A percentile compares a stretch with the other conserved stretches of the same genome.
Evolutionary conservation across 192 early-diverging fungal genomes (phyloP).

Genomic region (Rhizophlyctis rosea): DNA sequence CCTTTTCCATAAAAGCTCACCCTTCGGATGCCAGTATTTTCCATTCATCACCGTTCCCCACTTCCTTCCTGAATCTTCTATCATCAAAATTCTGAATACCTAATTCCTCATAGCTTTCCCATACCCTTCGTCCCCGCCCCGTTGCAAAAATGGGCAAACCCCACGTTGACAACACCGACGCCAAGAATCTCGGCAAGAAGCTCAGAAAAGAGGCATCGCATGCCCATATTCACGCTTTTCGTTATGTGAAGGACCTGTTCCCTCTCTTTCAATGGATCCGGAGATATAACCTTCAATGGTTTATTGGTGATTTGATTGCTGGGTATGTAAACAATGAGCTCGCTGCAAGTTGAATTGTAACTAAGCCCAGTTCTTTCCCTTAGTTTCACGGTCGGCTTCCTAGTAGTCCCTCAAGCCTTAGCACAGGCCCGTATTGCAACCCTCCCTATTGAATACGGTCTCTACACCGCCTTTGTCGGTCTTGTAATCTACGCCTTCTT

Average conservation of each 20-base stretch:
- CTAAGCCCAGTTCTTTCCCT: too few relatives aligned
- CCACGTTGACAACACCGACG: not conserved
- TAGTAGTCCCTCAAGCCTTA: conserved; percentile 31
- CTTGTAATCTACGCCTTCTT: conserved; percentile 66
- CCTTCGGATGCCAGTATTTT: too few relatives aligned
- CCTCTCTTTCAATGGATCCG: conserved; percentile 4
- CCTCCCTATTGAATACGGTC: conserved; percentile 68
- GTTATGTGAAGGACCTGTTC: conserved; percentile 10
- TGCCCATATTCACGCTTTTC: not conserved
- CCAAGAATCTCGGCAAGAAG: not conserved
- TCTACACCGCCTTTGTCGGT: conserved; percentile 75
- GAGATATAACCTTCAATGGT: conserved; percentile 15
- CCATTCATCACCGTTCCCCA: not conserved
- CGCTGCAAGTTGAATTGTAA: too few relatives aligned
- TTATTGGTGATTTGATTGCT: conserved; percentile 15
- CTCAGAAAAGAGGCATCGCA: not conserved
- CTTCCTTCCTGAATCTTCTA: not conserved
- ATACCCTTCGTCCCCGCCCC: not conserved
- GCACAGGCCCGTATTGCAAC: conserved; percentile 74
- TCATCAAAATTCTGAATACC: not conserved
- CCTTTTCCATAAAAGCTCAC: too few relatives aligned
- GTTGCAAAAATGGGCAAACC: not conserved
- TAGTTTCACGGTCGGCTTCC: conserved; percentile 15
- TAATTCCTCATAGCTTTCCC: not conserved
- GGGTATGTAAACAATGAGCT: too few relatives aligned